Conservation (phyloP, 2,329 filamentous ascomycete genomes). For the Pestalotiopsis sp. region DNA sequence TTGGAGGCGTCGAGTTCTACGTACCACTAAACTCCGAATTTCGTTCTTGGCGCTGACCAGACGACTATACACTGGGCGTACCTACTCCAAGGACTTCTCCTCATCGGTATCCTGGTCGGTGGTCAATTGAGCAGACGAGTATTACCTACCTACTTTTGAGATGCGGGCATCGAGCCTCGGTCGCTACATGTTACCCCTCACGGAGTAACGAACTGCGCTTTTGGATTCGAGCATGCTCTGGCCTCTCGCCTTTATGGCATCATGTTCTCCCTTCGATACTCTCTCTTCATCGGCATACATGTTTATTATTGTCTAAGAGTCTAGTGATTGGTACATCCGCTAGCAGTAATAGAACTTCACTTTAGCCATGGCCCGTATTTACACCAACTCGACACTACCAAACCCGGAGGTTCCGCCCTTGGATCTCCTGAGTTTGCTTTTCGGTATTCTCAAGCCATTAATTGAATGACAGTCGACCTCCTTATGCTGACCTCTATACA, state of each 20-base stretch:
- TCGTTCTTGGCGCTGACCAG: not conserved
- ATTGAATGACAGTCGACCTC: conserved; percentile 16
- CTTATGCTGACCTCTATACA: conserved; percentile 4
- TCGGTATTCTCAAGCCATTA: conserved; percentile 1
- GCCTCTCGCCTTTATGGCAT: not conserved
- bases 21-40: not conserved
- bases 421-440: conserved; percentile 15
- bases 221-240: not conserved
- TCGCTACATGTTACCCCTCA: not conserved
- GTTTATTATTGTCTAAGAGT: not conserved
- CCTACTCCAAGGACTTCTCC: not conserved
- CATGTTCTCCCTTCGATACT: not conserved
- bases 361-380: conserved; percentile 21
- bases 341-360: not conserved
- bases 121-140: not conserved
- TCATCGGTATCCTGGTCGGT: not conserved
- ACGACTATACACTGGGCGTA: not conserved
- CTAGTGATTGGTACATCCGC: not conserved
- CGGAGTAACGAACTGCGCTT: not conserved
- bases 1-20: not conserved
- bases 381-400: conserved; percentile 10
- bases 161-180: not conserved
- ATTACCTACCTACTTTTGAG: not conserved
- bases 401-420: conserved; percentile 11
- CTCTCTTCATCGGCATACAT: not conserved